A percentile compares a stretch with the other conserved stretches of the same genome.
phyloP scores from a whole-genome alignment of 441 rosid genomes.

The Kokia cookei region DNA sequence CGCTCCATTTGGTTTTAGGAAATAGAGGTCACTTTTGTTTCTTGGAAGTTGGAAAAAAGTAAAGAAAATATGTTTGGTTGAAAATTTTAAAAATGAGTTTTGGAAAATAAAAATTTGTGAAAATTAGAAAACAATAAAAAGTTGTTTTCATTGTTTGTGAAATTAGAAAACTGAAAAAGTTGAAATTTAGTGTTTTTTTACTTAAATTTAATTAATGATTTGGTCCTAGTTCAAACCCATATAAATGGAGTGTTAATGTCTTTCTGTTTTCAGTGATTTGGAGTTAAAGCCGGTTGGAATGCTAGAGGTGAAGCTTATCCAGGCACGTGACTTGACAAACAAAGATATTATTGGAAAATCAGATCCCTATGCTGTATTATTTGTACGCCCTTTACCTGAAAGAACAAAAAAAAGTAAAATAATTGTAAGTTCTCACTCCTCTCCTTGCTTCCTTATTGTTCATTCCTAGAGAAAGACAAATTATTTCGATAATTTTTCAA shows the following conservation, averaged over 20 bases:
- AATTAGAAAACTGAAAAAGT: too few species aligned
- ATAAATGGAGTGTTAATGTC: not conserved
- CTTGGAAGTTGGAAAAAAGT: too few species aligned
- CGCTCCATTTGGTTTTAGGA: too few species aligned
- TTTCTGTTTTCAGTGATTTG: conserved; percentile 49
- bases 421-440: conserved; percentile 44
- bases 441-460: not conserved
- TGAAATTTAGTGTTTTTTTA: too few species aligned
- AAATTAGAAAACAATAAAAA: too few species aligned
- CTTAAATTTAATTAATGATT: too few species aligned
- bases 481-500: not conserved
- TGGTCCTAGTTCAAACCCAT: too few species aligned
- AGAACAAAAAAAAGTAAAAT: conserved; percentile 71
- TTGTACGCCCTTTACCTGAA: conserved; percentile 76
- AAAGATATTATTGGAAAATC: conserved; percentile 94
- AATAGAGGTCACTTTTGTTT: too few species aligned
- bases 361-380: conserved; percentile 83
- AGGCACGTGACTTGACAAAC: conserved; percentile 71
- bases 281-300: conserved; percentile 87
- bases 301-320: conserved; percentile 94
- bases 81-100: too few species aligned
- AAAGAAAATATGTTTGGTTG: too few species aligned
- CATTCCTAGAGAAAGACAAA: not conserved
- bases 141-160: too few species aligned
- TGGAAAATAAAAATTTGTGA: too few species aligned